A percentile compares a stretch with the other conserved stretches of the same genome.
These are phyloP conservation scores for Curvularia sp. DNA, from an alignment of 2,329 filamentous ascomycete genomes.

Conservation along the genomic window DNA sequence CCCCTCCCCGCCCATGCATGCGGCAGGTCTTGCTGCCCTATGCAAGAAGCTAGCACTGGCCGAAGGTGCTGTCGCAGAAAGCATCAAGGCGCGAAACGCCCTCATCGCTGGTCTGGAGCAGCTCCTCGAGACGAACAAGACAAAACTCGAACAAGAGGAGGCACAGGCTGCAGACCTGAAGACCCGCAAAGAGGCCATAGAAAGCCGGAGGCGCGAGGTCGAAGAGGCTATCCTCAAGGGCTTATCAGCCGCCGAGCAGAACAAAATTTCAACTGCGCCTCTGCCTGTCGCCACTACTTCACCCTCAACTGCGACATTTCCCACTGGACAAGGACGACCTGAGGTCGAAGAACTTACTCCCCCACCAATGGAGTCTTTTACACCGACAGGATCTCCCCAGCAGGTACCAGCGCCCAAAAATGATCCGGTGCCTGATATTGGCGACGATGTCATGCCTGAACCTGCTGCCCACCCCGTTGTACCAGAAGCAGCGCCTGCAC, in stretches of 20 bases:
- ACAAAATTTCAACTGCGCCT: slow-evolving; percentile 53
- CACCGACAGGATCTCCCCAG: slow-evolving; percentile 59
- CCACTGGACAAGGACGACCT: slow-evolving; percentile 67
- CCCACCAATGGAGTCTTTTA: slow-evolving; percentile 67
- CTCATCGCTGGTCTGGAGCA: slow-evolving; percentile 84
- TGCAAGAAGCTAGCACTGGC: slow-evolving; percentile 87
- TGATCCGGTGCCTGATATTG: slow-evolving; percentile 32
- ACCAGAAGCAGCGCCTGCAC: slow-evolving; percentile 35
- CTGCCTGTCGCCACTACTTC: slow-evolving; percentile 33
- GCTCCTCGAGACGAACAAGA: slow-evolving; percentile 75
- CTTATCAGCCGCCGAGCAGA: slow-evolving; percentile 67
- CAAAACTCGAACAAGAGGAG: slow-evolving; percentile 74
- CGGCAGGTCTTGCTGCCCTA: slow-evolving; percentile 86
- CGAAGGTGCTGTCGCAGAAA: slow-evolving; percentile 86
- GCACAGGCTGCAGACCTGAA: slow-evolving; percentile 68
- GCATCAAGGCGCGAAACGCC: slow-evolving; percentile 81
- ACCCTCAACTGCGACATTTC: slow-evolving; percentile 24
- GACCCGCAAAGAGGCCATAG: slow-evolving; percentile 73
- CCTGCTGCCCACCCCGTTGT: slow-evolving; percentile 36
- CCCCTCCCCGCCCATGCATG: slow-evolving; percentile 87
- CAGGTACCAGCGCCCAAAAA: slow-evolving; percentile 14
- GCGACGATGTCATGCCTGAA: slow-evolving; percentile 40
- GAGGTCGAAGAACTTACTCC: slow-evolving; percentile 87
- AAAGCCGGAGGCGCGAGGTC: slow-evolving; percentile 84
- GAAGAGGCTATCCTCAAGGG: slow-evolving; percentile 91